Conservation (phyloP, 306 rosid species). For the Erythrophleum fordii region DNA sequence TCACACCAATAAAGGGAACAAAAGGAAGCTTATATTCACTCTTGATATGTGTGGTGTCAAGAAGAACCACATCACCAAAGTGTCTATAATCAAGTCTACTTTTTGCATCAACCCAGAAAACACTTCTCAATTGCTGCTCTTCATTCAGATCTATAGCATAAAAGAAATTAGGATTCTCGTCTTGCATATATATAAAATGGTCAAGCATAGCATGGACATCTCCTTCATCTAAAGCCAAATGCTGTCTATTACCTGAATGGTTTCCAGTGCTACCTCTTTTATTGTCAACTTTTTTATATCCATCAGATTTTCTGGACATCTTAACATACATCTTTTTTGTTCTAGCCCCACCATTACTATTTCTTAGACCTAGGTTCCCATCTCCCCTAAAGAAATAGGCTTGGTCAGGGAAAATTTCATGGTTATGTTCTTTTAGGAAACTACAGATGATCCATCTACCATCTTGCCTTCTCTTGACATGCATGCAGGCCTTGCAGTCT, state of each 20-base stretch:
- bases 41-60: constrained; percentile 69
- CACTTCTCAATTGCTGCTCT: constrained; percentile 60
- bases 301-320: constrained; percentile 74
- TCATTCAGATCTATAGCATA: constrained; percentile 65
- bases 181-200: constrained; percentile 62
- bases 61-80: constrained; percentile 67
- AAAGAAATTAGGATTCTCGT: constrained; percentile 64
- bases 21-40: constrained; percentile 73
- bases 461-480: constrained; percentile 76
- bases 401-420: constrained; percentile 67
- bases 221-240: constrained; percentile 56
- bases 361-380: constrained; percentile 7
- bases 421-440: constrained; percentile 80
- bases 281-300: constrained; percentile 67
- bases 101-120: constrained; percentile 84
- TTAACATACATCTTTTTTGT: constrained; percentile 68
- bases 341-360: constrained; percentile 45
- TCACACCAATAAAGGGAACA: constrained; percentile 74
- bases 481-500: constrained; percentile 88
- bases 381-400: constrained; percentile 19
- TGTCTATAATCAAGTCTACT: constrained; percentile 70
- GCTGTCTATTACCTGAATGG: constrained; percentile 59
- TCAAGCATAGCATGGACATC: constrained; percentile 64
- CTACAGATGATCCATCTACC: constrained; percentile 79
- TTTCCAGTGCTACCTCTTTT: constrained; percentile 8